Evolutionary conservation across 2,329 filamentous ascomycete genomes (phyloP).

Genomic region (Pyrenochaeta sp.): DNA sequence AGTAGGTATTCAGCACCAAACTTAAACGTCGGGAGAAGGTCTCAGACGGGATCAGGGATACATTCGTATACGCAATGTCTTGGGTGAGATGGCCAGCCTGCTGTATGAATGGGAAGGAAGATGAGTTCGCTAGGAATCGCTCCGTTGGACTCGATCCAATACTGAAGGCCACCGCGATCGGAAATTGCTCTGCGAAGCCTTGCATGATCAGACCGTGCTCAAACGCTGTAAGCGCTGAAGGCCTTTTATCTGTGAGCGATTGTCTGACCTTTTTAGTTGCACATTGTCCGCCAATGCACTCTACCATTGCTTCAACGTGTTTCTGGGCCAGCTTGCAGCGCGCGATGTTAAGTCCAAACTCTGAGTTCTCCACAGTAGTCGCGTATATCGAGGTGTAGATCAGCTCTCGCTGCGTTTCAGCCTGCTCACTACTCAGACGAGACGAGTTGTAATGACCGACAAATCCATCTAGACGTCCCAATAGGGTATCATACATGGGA

Average conservation of each 20-base stretch:
- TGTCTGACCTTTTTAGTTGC: constrained; percentile 18
- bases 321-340: constrained; percentile 28
- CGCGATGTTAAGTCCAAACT: constrained; percentile 23
- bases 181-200: constrained; percentile 19
- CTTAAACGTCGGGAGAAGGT: constrained; percentile 33
- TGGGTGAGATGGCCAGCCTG: constrained; percentile 2
- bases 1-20: constrained; percentile 42
- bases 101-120: constrained; percentile 29
- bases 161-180: constrained; percentile 13
- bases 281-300: constrained; percentile 24
- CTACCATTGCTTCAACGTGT: constrained; percentile 33
- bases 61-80: constrained; percentile 14
- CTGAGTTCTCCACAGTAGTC: not conserved
- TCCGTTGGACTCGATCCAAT: constrained; percentile 35
- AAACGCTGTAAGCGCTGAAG: constrained; percentile 20
- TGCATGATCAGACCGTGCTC: constrained; percentile 23
- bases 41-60: constrained; percentile 18
- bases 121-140: constrained; percentile 28
- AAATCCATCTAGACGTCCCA: constrained; percentile 30
- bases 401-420: constrained; percentile 13
- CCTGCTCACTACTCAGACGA: constrained; percentile 7
- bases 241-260: constrained; percentile 27
- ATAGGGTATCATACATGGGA: not conserved
- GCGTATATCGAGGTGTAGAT: constrained; percentile 21
- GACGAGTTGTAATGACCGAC: constrained; percentile 26